Conservation (phyloP, 768 basidiomycete species). For the Calvatia gigantea region DNA sequence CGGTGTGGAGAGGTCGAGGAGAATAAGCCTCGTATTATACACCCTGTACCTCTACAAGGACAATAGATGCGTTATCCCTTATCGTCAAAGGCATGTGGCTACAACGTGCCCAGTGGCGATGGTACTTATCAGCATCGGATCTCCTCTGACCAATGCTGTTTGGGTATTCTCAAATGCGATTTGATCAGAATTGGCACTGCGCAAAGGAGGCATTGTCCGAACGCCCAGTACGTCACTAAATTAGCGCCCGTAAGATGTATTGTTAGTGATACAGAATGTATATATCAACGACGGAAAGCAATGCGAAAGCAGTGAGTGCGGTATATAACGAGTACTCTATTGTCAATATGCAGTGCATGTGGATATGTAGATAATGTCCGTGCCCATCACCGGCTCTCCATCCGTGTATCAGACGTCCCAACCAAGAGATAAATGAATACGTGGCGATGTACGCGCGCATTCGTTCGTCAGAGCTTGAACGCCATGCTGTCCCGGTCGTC, state of each 20-base stretch:
- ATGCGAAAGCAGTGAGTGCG: not conserved
- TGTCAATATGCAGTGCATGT: no score
- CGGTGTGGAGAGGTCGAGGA: not conserved
- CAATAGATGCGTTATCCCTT: not conserved
- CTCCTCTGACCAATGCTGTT: not conserved
- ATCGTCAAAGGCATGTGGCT: conserved; percentile 12
- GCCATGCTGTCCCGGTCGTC: conserved; percentile 75
- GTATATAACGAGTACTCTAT: not conserved
- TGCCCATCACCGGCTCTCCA: no score
- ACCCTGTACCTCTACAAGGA: not conserved
- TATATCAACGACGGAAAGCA: not conserved
- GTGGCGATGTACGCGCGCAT: no score
- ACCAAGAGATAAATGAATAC: no score
- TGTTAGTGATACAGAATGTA: not conserved
- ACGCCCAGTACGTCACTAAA: not conserved
- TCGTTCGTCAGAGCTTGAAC: conserved; percentile 2
- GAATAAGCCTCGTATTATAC: not conserved
- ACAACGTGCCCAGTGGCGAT: conserved; percentile 11
- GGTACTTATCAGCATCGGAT: not conserved
- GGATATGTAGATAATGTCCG: no score
- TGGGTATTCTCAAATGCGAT: not conserved
- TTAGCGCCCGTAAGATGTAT: not conserved
- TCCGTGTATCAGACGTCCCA: no score
- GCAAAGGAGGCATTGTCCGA: not conserved
- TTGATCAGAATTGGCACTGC: not conserved